Evolutionary conservation across 2,329 filamentous ascomycete species (phyloP).

Genomic region (Nigrograna mackinnonii): DNA sequence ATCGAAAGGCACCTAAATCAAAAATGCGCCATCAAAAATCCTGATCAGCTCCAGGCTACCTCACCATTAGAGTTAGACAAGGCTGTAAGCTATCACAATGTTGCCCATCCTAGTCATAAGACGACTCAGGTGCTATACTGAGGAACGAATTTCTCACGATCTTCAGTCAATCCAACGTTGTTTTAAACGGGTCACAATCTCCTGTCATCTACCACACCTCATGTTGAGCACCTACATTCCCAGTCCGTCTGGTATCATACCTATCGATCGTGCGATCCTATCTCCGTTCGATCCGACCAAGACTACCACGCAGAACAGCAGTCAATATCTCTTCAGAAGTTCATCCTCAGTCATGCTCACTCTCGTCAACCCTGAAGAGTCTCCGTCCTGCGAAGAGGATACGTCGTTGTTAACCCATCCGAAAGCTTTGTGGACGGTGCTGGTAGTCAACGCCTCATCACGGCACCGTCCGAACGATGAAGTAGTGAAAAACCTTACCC

Average conservation of each 20-base stretch:
- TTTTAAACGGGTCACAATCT: constrained; percentile 1
- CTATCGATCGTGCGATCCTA: constrained; percentile 1
- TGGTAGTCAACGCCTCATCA: constrained; percentile 1
- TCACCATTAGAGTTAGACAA: constrained; percentile 1
- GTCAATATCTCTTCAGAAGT: neutral
- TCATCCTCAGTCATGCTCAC: constrained; percentile 3
- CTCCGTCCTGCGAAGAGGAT: neutral
- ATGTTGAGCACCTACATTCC: neutral
- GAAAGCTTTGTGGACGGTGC: constrained; percentile 3
- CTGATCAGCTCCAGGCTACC: neutral
- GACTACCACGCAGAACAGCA: neutral
- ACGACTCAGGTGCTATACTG: neutral
- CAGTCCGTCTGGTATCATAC: no score
- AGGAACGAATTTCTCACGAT: neutral
- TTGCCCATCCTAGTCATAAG: no score
- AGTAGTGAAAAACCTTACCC: constrained; percentile 2
- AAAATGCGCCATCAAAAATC: neutral
- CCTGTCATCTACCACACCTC: constrained; percentile 5
- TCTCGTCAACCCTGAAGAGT: constrained; percentile 3
- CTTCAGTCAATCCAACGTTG: neutral
- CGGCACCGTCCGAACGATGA: neutral
- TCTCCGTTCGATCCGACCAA: neutral
- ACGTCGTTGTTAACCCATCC: neutral
- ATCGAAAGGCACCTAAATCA: constrained; percentile 2
- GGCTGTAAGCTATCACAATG: neutral